Conservation (phyloP, 345 rosid species). For the Balakata baccata region DNA sequence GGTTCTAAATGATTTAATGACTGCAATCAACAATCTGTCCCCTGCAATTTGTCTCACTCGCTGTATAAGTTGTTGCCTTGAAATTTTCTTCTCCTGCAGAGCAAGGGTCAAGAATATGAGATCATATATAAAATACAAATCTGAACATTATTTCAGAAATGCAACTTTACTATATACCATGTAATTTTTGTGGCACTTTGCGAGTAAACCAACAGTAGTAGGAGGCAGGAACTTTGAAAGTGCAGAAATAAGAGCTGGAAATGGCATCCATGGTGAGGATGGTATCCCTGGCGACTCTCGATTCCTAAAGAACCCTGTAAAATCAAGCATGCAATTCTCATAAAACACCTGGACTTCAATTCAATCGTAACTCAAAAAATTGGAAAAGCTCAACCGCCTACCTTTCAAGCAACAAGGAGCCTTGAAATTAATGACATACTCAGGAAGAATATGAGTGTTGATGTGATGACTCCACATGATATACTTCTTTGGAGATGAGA, state of each 20-base stretch:
- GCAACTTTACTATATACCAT: conserved; percentile 35
- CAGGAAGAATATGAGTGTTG: conserved; percentile 72
- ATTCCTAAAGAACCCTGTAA: conserved; percentile 29
- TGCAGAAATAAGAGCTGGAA: conserved; percentile 54
- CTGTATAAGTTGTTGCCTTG: conserved; percentile 54
- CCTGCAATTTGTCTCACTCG: conserved; percentile 62
- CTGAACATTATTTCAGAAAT: neutral
- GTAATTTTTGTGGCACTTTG: conserved; percentile 50
- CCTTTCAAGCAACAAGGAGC: conserved; percentile 46
- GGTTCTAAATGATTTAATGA: conserved; percentile 54
- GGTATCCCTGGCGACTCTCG: conserved; percentile 34
- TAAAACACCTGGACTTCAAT: conserved; percentile 10
- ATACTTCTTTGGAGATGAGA: conserved; percentile 51
- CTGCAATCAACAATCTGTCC: conserved; percentile 59
- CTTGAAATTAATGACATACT: conserved; percentile 57
- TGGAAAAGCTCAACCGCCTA: conserved; percentile 17
- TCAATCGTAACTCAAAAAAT: conserved; percentile 1
- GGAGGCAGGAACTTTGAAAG: conserved; percentile 56
- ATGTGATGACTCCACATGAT: conserved; percentile 68
- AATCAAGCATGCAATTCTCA: conserved; percentile 5
- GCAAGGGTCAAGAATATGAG: conserved; percentile 1
- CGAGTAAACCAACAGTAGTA: conserved; percentile 34
- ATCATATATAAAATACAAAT: neutral
- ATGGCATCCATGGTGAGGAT: conserved; percentile 79
- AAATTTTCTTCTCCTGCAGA: conserved; percentile 61